These are phyloP conservation scores for Oenanthe sinensis DNA, from an alignment of 129 eudicot species.

Conservation along the genomic window DNA sequence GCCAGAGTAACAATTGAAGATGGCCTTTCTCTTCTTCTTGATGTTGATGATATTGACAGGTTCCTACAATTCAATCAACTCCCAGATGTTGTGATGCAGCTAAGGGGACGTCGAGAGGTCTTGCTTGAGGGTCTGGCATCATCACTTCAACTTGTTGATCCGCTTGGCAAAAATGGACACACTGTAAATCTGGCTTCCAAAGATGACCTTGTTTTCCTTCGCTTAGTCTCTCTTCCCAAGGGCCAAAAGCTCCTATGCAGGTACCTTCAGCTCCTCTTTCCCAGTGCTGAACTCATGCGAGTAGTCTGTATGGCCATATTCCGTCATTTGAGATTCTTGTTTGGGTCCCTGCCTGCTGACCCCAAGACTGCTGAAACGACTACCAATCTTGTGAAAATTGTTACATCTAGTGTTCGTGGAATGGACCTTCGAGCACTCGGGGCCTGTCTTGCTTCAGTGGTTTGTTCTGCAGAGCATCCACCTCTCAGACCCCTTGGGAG, in stretches of 20 bases:
- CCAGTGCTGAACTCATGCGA: slow-evolving; percentile 59
- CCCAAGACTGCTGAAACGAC: slow-evolving; percentile 35
- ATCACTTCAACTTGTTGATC: slow-evolving; percentile 86
- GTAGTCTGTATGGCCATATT: slow-evolving; percentile 88
- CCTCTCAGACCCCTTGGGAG: slow-evolving; percentile 88
- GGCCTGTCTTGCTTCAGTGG: slow-evolving; percentile 94
- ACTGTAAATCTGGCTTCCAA: slow-evolving; percentile 36
- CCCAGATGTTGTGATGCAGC: slow-evolving; percentile 60
- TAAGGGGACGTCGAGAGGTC: slow-evolving; percentile 67
- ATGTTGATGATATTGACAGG: slow-evolving; percentile 88
- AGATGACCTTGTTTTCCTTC: slow-evolving; percentile 70
- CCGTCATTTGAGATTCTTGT: slow-evolving; percentile 84
- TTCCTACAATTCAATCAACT: slow-evolving; percentile 65
- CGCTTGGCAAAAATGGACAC: slow-evolving; percentile 54
- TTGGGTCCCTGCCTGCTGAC: slow-evolving; percentile 47
- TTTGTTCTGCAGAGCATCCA: slow-evolving; percentile 85
- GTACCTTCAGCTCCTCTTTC: slow-evolving; percentile 57
- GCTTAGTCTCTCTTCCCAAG: slow-evolving; percentile 71
- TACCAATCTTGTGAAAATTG: slow-evolving; percentile 34
- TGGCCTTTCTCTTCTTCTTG: slow-evolving; percentile 79
- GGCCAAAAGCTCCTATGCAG: slow-evolving; percentile 71
- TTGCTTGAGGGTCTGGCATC: slow-evolving; percentile 78
- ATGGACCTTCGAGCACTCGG: slow-evolving; percentile 80
- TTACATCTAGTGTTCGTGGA: slow-evolving; percentile 36
- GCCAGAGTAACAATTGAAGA: slow-evolving; percentile 92